phyloP scores from a whole-genome alignment of 176 grass and related monocot genomes.

The Thinopyrum elongatum region DNA sequence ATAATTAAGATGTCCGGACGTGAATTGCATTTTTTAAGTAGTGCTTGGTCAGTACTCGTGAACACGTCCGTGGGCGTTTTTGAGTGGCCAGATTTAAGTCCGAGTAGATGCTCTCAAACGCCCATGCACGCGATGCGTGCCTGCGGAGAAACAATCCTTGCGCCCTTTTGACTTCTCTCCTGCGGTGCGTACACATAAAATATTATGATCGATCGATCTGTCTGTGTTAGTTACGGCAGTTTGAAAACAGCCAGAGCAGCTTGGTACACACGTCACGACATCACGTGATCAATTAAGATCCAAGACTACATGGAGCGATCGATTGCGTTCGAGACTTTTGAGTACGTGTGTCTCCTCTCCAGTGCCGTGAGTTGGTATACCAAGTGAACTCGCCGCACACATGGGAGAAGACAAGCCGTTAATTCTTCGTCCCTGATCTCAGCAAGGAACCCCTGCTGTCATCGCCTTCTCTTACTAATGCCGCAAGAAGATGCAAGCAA shows the following conservation, averaged over 20 bases:
- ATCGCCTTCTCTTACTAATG: too few relatives aligned
- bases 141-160: slow-evolving; percentile 23
- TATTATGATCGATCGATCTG: background rate
- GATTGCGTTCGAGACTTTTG: background rate
- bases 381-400: background rate
- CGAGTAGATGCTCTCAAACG: too few relatives aligned
- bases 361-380: background rate
- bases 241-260: background rate
- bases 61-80: too few relatives aligned
- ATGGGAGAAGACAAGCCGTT: background rate
- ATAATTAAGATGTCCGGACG: too few relatives aligned
- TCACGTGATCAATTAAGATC: slow-evolving; percentile 20
- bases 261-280: background rate
- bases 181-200: background rate
- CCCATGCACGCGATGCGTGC: slow-evolving; percentile 23
- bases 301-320: background rate
- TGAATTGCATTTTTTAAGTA: too few relatives aligned
- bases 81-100: too few relatives aligned
- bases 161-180: slow-evolving; percentile 28
- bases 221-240: background rate
- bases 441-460: background rate
- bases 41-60: too few relatives aligned
- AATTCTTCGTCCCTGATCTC: background rate
- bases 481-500: too few relatives aligned
- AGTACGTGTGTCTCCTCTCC: background rate